phyloP scores from a whole-genome alignment of 163 green algal species.

The Scenedesmus sp. region DNA sequence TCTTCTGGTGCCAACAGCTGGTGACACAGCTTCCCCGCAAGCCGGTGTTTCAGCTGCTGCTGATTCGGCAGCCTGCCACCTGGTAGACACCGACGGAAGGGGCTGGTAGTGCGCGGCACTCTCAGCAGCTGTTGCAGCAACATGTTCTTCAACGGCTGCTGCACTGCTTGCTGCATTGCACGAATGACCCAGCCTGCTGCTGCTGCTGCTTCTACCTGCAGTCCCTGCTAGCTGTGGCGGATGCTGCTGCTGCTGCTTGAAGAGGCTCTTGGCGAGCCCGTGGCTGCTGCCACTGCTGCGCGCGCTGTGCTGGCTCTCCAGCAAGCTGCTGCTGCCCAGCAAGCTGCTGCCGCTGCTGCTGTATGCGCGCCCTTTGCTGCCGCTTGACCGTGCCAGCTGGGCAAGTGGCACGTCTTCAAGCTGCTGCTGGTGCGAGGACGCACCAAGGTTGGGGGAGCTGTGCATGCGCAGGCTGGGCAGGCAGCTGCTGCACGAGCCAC shows the following conservation, averaged over 20 bases:
- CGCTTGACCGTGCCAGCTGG: not conserved
- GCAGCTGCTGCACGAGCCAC: conserved; percentile 16
- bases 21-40: not conserved
- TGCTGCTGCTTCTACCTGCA: not conserved
- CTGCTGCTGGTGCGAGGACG: not conserved
- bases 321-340: not conserved
- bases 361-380: not conserved
- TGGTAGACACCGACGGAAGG: not conserved
- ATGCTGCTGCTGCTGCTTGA: conserved; percentile 4
- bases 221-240: not conserved
- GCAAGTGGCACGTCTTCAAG: not conserved
- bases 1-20: not conserved
- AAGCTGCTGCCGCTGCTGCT: not conserved
- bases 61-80: not conserved
- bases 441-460: not conserved
- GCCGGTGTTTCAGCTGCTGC: not conserved
- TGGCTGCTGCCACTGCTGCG: conserved; percentile 28
- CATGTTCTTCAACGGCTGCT: not conserved
- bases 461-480: not conserved
- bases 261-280: not conserved
- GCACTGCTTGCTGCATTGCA: not conserved
- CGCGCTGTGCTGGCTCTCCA: conserved; percentile 3
- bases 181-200: not conserved
- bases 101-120: not conserved
- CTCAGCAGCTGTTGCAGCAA: not conserved